Base-by-base conservation (phyloP, 305 asterid species). In the Fraxinus sp. region DNA sequence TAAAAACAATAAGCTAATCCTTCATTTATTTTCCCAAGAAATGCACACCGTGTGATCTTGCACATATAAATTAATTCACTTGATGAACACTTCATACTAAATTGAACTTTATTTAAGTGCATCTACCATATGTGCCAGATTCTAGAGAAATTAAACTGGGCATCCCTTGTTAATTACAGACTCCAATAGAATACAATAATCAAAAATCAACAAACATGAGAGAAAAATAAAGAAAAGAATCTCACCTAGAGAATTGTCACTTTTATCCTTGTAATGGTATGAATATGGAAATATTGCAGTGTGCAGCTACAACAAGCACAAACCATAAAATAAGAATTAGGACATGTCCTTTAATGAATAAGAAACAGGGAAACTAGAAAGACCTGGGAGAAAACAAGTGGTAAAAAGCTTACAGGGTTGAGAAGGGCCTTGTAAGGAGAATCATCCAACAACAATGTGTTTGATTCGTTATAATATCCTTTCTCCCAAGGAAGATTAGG, bases 391-490 rank as follows among this genome's bases (percentile, higher is more conserved):
- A 84, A 14, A 30, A 30, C 11, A 32, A 71, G 62, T 10, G 14
- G 20, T 33, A 26, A 64, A 18, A 39, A 74, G 49, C 89, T 86
- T 85, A 90, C 99, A 32, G 98, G 99, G 86, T 96, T 95, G 77
- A 92, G 92, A 86, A 96, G 89, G 77, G 98, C 96, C 90, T 96
- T 96, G 88, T 93, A 92, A 74, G 99, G 98, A 86, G 99, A 92
- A 90, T 96, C 98, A 83, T 96, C 98, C 82, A 96, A 22, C 87
- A 96, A 86, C 77, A 96, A 84, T 7, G 98, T 96, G 87, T 95
- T 96, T 81, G 95, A 87, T 90, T 93, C 93, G 43, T 92, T 80
- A 86, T 90, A 95, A 85, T 89, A 87, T 83, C 94, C 98, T 52
- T 84, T 90, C 87, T 89, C 87, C 97, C 98, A 92, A 22, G 91